Conservation (phyloP, 2,329 filamentous ascomycete species). For the Incumbomyces lentus region DNA sequence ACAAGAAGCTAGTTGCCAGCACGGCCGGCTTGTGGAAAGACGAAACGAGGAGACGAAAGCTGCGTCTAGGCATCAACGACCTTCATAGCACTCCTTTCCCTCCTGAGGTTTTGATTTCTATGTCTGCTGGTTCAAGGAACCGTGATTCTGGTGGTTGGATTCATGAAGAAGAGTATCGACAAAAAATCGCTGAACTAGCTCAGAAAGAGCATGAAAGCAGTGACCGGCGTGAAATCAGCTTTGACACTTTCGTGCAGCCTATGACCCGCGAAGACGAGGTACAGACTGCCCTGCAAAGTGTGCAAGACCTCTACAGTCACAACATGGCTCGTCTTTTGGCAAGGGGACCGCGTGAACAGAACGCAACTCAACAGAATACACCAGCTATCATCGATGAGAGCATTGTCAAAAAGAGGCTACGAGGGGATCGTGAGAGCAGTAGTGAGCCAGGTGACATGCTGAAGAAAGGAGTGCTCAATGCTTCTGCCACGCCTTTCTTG, state of each 20-base stretch:
- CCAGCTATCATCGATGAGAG: constrained; percentile 12
- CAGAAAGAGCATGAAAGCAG: constrained; percentile 49
- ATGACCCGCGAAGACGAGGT: constrained; percentile 47
- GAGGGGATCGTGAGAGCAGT: neutral
- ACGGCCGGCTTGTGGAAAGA: constrained; percentile 92
- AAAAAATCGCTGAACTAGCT: constrained; percentile 54
- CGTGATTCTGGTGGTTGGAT: constrained; percentile 75
- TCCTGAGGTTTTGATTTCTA: constrained; percentile 69
- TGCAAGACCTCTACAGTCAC: constrained; percentile 74
- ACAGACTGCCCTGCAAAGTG: constrained; percentile 70
- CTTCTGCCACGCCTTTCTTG: neutral
- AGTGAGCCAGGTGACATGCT: neutral
- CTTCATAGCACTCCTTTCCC: constrained; percentile 67
- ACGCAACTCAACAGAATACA: constrained; percentile 5
- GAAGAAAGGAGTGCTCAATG: neutral
- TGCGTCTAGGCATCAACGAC: constrained; percentile 54
- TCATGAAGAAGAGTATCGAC: constrained; percentile 73
- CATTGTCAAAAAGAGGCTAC: neutral
- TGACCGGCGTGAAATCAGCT: constrained; percentile 39
- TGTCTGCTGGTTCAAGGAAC: constrained; percentile 73
- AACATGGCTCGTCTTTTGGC: constrained; percentile 36
- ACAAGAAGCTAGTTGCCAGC: constrained; percentile 79
- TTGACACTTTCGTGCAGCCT: constrained; percentile 55
- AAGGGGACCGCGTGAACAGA: neutral
- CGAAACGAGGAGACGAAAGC: constrained; percentile 69